Base-by-base conservation (phyloP, 2,329 filamentous ascomycete species). In the Colletotrichum simmondsii region DNA sequence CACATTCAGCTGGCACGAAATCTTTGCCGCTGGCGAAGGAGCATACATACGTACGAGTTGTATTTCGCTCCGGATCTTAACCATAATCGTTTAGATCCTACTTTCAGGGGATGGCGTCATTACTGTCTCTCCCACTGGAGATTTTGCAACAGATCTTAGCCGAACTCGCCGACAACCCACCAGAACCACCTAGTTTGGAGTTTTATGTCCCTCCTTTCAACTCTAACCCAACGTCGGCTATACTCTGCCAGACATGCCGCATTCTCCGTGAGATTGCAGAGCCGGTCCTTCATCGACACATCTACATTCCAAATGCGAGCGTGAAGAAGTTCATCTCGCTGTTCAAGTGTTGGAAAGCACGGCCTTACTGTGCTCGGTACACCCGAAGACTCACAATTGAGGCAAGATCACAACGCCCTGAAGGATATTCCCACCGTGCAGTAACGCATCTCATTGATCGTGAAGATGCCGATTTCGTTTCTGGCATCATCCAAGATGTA, bases 51-150 rank as follows among this genome's bases (percentile, higher is more conserved):
- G 2, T 28, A 14, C 19, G 22, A 6, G 30, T 4, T 6, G 26
- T 12, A 11, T 19, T 26, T 52, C 19, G 8, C 12, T 52, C 7
- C 4, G 26, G 32, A 24, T 8, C 28, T 11, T 19, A 3, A n/a
- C 8, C 3, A 16, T 2, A n/a, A 12, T 37, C 16, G 16, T 22
- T 30, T 16, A n/a, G n/a, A n/a, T 22, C 26, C 16, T 6, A 37
- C 16, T 11, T 49, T 8, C 8, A n/a, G 11, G 19, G n/a, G 10
- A 71, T 68, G 69, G 53, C 58, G 12, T 63, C 65, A 4, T 35
- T 72, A 19, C 65, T 63, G 11, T 56, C 42, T n/a, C 69, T 72
- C 6, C 69, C 69, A 10, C 42, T 37, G n/a, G 69, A 72, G 65
- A 49, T 72, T 26, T 58, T 68, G 28, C 22, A 72, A 24, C 32